Evolutionary conservation across 805 yeast species (phyloP), one percentile per base, ranked within the genome.

Genomic region (Saccharomycopsis sp.): DNA sequence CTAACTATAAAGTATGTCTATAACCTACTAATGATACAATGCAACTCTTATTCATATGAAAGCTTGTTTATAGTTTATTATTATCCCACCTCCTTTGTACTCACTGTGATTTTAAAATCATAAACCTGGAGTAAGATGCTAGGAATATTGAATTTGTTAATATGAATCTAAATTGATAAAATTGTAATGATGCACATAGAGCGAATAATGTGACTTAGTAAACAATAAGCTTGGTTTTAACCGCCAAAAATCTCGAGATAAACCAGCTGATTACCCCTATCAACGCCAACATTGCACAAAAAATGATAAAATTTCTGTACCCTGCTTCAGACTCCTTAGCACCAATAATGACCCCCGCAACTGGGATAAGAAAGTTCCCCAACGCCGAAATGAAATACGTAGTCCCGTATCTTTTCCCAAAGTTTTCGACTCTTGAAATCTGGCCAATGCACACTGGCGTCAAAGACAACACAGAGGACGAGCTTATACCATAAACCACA

Each of bases 361-460:
- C 34, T 21, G 53, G 53, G 18, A 51, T 24, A 29, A 51, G 24
- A n/a, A 51, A 51, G 18, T 16, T n/a, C 15, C 23, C 51, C 21
- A 37, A 37, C 3, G 29, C 52, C n/a, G 40, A 34, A 44, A 52
- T 21, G 5, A 81, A 82, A 67, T 83, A 85, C 60, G 83, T 78
- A 15, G 89, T 76, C 0, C 91, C 91, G 62, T 82, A 87, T 20
- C 86, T 70, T 61, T 80, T 82, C 18, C 91, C 91, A 66, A 85
- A 86, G 57, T 83, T 79, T 59, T 77, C 74, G 0, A 85, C 83
- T 15, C 77, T 78, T n/a, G 85, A 79, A 29, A 87, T 81, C 51
- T 80, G 79, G 0, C 87, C 80, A n/a, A 85, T 77, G 61, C 91
- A 85, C 2, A 82, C 83, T 0, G 92, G 90, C 0, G 87, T 79